Percentiles rank a stretch among this genome's conserved stretches.
Conservation (phyloP, 2,329 filamentous ascomycete genomes). For the Claviceps purpurea region DNA sequence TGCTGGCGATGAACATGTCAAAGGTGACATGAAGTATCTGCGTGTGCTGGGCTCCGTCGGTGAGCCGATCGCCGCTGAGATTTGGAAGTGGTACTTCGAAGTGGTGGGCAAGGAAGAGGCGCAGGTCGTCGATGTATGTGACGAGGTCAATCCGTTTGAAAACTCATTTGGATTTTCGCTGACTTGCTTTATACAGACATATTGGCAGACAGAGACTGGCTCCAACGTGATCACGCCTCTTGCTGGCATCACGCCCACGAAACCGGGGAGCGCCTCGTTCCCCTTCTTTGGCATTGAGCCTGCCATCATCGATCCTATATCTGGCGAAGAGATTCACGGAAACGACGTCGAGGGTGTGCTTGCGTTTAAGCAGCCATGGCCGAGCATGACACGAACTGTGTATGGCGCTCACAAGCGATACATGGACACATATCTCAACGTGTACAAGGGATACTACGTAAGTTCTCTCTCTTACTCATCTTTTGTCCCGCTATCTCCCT, state of each 20-base stretch:
- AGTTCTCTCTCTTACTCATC: slow-evolving; percentile 23
- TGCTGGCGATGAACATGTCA: slow-evolving; percentile 84
- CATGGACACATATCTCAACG: slow-evolving; percentile 96
- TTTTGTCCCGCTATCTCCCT: not conserved
- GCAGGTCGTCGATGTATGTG: slow-evolving; percentile 80
- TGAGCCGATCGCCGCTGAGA: slow-evolving; percentile 92
- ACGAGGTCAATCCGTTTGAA: not conserved
- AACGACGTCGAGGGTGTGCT: slow-evolving; percentile 97
- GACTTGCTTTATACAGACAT: slow-evolving; percentile 49
- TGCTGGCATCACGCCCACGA: slow-evolving; percentile 86
- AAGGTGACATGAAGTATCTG: slow-evolving; percentile 76
- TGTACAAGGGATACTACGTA: slow-evolving; percentile 97
- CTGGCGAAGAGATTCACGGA: slow-evolving; percentile 81
- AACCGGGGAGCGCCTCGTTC: slow-evolving; percentile 88
- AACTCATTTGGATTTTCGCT: too few species aligned
- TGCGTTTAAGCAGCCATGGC: slow-evolving; percentile 96
- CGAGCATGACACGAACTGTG: slow-evolving; percentile 94
- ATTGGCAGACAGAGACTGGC: slow-evolving; percentile 99
- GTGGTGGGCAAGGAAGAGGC: slow-evolving; percentile 85
- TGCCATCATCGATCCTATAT: slow-evolving; percentile 91
- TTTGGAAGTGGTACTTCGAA: slow-evolving; percentile 99
- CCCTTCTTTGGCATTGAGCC: slow-evolving; percentile 98
- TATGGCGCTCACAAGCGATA: slow-evolving; percentile 97
- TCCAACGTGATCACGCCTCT: slow-evolving; percentile 92
- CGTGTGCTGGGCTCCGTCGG: slow-evolving; percentile 88